Percentiles rank a stretch among this genome's conserved stretches.
These are phyloP conservation scores for Endoconidiophora polonica DNA, from an alignment of 2,329 filamentous ascomycete genomes.

Conservation along the genomic window DNA sequence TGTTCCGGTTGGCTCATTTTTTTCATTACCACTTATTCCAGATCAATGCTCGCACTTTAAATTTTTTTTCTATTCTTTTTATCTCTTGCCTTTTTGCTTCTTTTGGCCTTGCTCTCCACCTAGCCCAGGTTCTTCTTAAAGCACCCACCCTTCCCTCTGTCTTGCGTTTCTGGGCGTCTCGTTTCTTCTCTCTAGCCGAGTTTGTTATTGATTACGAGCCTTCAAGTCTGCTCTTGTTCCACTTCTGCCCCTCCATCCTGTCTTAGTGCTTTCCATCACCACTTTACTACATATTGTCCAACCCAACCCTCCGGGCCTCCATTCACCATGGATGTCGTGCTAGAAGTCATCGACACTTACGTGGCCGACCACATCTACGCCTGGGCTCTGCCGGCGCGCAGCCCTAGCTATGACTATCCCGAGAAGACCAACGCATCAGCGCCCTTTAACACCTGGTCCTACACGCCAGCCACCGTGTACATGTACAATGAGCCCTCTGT, in stretches of 20 bases:
- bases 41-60: too few relatives aligned
- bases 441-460: conserved; percentile 50
- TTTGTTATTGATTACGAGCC: not conserved
- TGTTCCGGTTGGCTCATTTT: not conserved
- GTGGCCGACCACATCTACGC: conserved; percentile 69
- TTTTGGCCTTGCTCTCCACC: not conserved
- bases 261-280: not conserved
- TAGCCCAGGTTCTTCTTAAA: conserved; percentile 6
- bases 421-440: conserved; percentile 32
- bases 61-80: conserved; percentile 1
- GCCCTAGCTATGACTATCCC: conserved; percentile 35
- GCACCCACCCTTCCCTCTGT: conserved; percentile 5
- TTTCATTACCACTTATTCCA: not conserved
- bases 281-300: not conserved
- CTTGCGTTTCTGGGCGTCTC: not conserved
- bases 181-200: not conserved
- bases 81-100: not conserved
- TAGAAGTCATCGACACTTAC: conserved; percentile 71
- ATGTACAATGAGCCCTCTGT: conserved; percentile 52
- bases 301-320: not conserved
- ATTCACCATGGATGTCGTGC: conserved; percentile 66
- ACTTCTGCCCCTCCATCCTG: not conserved
- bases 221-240: not conserved
- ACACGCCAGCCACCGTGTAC: conserved; percentile 55
- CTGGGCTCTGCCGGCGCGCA: conserved; percentile 43